Percentiles rank a stretch among this genome's conserved stretches.
Conservation (phyloP, 202 grass and related monocot genomes). For the Setaria italica region DNA sequence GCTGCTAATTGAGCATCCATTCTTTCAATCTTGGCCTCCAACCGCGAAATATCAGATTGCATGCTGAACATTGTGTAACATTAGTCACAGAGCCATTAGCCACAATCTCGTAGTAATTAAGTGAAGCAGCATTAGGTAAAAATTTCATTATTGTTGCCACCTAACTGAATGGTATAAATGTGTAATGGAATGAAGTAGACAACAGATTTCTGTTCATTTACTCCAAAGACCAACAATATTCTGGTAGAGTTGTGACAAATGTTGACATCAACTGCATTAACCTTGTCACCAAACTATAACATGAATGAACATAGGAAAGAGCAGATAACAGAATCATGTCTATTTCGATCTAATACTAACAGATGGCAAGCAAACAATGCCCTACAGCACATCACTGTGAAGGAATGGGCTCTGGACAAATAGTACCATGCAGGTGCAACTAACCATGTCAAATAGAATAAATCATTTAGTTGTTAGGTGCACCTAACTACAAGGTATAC, state of each 20-base stretch:
- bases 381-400: constrained; percentile 32
- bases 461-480: constrained; percentile 46
- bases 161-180: constrained; percentile 18
- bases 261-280: constrained; percentile 23
- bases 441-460: constrained; percentile 43
- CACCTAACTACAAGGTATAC: constrained; percentile 28
- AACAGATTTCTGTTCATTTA: not conserved
- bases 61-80: constrained; percentile 60
- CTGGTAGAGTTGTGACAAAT: not conserved
- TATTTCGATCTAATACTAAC: not conserved
- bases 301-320: constrained; percentile 21
- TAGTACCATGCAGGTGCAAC: constrained; percentile 40
- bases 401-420: constrained; percentile 21
- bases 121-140: constrained; percentile 40
- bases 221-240: not conserved
- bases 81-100: constrained; percentile 24
- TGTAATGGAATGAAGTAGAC: constrained; percentile 5
- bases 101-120: constrained; percentile 2
- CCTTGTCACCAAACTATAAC: not conserved
- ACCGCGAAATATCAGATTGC: constrained; percentile 90
- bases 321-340: constrained; percentile 12
- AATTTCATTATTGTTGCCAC: constrained; percentile 26
- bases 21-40: constrained; percentile 98
- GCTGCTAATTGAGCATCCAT: constrained; percentile 91
- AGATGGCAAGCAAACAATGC: constrained; percentile 30